phyloP scores from a whole-genome alignment of 1,284 basidiomycete species.

The Moesziomyces sp. region DNA sequence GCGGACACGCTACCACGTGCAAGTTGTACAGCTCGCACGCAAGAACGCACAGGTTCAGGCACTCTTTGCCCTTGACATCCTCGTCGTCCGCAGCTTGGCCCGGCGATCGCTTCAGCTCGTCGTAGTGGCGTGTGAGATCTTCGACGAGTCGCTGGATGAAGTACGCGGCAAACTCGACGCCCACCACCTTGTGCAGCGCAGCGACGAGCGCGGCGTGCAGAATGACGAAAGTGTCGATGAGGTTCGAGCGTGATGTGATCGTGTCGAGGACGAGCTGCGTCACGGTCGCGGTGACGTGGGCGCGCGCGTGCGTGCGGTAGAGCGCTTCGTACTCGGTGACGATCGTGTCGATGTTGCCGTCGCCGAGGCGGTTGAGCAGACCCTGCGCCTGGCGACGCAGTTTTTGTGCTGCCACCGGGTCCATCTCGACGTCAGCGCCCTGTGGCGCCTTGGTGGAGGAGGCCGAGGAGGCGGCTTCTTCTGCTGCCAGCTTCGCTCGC shows the following conservation, averaged over 20 bases:
- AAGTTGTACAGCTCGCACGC: constrained; percentile 95
- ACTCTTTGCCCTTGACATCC: constrained; percentile 75
- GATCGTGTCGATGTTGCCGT: constrained; percentile 87
- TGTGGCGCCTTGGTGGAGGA: background rate
- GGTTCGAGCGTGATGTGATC: constrained; percentile 82
- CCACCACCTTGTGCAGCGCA: constrained; percentile 83
- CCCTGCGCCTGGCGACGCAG: constrained; percentile 85
- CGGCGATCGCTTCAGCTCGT: constrained; percentile 1
- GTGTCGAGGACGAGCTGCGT: constrained; percentile 83
- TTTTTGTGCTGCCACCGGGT: constrained; percentile 71
- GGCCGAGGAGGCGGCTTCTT: constrained; percentile 12
- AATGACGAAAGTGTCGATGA: constrained; percentile 87
- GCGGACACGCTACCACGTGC: constrained; percentile 85
- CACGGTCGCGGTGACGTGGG: constrained; percentile 84
- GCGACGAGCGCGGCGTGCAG: constrained; percentile 89
- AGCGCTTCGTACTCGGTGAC: constrained; percentile 80
- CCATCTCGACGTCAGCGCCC: constrained; percentile 48
- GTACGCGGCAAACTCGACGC: constrained; percentile 84
- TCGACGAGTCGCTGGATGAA: constrained; percentile 55
- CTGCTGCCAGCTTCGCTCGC: constrained; percentile 66
- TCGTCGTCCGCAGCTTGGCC: constrained; percentile 31
- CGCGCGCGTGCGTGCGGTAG: constrained; percentile 81
- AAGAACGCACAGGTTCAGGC: constrained; percentile 86
- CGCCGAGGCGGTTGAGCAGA: constrained; percentile 84
- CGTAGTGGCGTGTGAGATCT: constrained; percentile 36